Evolutionary conservation across 192 early-diverging fungal genomes (phyloP), one percentile per base, ranked within the genome.

Genomic region (Entomortierella beljakovae): DNA sequence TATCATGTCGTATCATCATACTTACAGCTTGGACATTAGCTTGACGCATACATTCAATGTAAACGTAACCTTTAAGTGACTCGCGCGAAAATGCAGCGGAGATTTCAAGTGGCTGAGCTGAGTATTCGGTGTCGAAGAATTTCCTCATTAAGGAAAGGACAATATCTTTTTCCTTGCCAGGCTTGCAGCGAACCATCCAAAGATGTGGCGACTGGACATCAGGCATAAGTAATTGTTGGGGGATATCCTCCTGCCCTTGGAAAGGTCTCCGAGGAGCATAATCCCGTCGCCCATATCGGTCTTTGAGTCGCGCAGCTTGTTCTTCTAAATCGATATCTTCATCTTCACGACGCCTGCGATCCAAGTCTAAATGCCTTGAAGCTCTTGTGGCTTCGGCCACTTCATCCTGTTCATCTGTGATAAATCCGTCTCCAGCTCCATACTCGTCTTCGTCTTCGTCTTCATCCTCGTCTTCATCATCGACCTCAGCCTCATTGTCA

Each of bases 81-180:
- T 98, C 95, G 52, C 96, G 86, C 49, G 85, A 86, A 76, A 97
- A 97, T 16, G 85, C 91, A 26, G 95, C 95, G 26, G 89, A 86
- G 42, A 98, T 94, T 13, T 92, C 87, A 38, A 90, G 51, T 38
- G 91, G 90, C 50, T 86, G 83, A 38, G 79, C 85, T 9, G 84
- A 80, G 58, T 88, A 81, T 50, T 91, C 84, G 33, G 87, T 81
- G 52, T 96, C 90, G 64, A 94, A 88, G 69, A 86, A 90, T 50
- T 91, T 88, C 26, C 92, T 83, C 86, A 94, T 94, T 25, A 96
- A 80, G 3, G 88, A 85, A 50, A 93, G 83, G 62, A 98, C 89
- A n/a, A 95, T 80, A 42, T 95, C 95, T 60, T 87, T 91, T 83
- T 99, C 98, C 65, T 93, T 92, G 37, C 96, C 97, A 32, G 86